These are phyloP conservation scores for Monilinia fructicola DNA, from an alignment of 2,329 filamentous ascomycete genomes.

Conservation along the genomic window DNA sequence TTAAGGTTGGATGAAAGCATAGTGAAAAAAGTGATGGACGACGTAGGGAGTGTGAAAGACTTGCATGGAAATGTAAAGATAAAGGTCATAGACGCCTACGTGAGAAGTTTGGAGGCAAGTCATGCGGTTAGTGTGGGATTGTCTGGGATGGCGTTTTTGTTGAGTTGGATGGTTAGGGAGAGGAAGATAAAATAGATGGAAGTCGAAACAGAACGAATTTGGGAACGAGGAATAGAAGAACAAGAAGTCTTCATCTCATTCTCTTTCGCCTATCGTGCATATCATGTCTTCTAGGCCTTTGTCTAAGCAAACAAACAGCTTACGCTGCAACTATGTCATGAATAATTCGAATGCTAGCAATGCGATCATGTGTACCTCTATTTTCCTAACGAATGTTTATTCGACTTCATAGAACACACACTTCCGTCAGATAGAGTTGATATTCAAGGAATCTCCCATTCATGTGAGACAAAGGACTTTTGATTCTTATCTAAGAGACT, in stretches of 20 bases:
- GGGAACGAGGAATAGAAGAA: background rate
- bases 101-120: slow-evolving; percentile 33
- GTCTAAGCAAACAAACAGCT: background rate
- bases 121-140: slow-evolving; percentile 30
- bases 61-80: slow-evolving; percentile 26
- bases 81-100: slow-evolving; percentile 32
- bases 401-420: background rate
- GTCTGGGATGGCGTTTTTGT: slow-evolving; percentile 23
- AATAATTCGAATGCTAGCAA: background rate
- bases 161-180: slow-evolving; percentile 18
- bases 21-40: slow-evolving; percentile 29
- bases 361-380: background rate
- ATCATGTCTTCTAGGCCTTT: background rate
- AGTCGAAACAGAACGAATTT: background rate
- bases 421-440: background rate
- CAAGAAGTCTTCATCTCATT: background rate
- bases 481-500: background rate
- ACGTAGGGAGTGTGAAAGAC: slow-evolving; percentile 28
- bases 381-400: background rate
- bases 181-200: slow-evolving; percentile 16
- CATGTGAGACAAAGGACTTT: background rate
- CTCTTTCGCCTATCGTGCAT: background rate
- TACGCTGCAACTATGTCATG: background rate
- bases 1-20: slow-evolving; percentile 23
- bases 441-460: background rate